Base-by-base conservation (phyloP, 2,329 filamentous ascomycete species). In the Tympanopsis confertula region DNA sequence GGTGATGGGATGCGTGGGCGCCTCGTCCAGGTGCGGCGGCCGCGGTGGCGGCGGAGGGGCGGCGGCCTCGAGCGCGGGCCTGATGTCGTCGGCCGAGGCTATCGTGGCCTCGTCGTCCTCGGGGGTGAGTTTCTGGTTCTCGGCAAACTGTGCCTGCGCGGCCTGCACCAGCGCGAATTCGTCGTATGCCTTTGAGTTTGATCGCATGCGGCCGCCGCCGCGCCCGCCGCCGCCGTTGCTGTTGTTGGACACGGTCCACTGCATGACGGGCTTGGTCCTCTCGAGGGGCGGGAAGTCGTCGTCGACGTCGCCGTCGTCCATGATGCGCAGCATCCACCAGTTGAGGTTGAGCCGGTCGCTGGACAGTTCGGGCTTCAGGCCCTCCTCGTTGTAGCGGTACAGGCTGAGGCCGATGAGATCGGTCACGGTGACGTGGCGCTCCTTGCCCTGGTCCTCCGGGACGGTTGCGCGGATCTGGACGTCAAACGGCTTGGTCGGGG, bases 181-280 rank as follows among this genome's bases (percentile, higher is more conserved):
- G 48, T 89, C 84, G 63, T 80, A 86, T 1, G 82, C 78, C 50
- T 81, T 86, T 17, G 82, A 83, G 45, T 83, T 79, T 41, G 81
- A 75, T 39, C 84, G 68, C 42, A 68, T 47, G 36, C 57, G 65
- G 36, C 70, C 59, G 4, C 65, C 70, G 5, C 67, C 62, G 13
- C 39, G 19, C 15, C 44, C 37, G 3, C 65, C 58, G 12, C 66
- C 58, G 39, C 66, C 66, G 19, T 66, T 79, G 39, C 76, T 69
- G 51, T 86, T 87, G 52, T 89, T 88, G 43, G 82, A 83, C 5
- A 83, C 86, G 26, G 84, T 86, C 48, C 89, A 91, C 15, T 85
- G 78, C 4, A 73, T 74, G n/a, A 91, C 67, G 2, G 78, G 71
- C 48, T 82, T 82, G 17, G 74, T 85, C 24, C 85, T 71, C 41